These are phyloP conservation scores for Leccinum pachyderme DNA, from an alignment of 1,284 basidiomycete genomes.

Conservation along the genomic window DNA sequence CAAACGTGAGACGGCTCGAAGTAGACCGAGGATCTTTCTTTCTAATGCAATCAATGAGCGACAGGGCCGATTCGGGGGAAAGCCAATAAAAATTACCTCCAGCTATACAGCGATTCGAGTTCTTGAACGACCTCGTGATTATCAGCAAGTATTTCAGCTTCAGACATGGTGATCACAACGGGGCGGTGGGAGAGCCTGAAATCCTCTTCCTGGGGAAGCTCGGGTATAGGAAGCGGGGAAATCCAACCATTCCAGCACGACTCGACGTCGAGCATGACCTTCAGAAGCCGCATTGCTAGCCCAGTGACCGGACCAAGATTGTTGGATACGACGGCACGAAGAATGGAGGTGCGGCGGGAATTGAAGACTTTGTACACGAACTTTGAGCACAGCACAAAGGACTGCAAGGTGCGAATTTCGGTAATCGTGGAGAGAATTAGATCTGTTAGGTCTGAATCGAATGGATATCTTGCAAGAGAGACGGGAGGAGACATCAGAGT, in stretches of 20 bases:
- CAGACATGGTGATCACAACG: conserved; percentile 3
- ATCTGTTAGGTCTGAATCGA: conserved; percentile 31
- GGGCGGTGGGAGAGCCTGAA: neutral
- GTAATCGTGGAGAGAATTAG: conserved; percentile 30
- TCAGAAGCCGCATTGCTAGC: conserved; percentile 33
- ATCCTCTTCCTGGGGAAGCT: conserved; percentile 12
- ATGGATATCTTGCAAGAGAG: neutral
- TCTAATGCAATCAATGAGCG: conserved; percentile 14
- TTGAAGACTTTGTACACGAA: conserved; percentile 34
- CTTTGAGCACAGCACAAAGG: conserved; percentile 33
- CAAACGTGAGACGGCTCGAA: conserved; percentile 22
- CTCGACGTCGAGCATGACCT: conserved; percentile 11
- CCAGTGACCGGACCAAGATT: conserved; percentile 33
- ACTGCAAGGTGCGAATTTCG: conserved; percentile 30
- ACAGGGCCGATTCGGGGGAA: neutral
- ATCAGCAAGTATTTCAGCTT: conserved; percentile 15
- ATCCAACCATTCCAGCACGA: conserved; percentile 17
- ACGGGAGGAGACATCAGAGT: neutral
- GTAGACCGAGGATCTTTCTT: conserved; percentile 33
- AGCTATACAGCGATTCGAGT: conserved; percentile 38
- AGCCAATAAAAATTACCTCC: conserved; percentile 28
- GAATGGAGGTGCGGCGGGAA: conserved; percentile 32
- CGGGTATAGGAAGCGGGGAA: conserved; percentile 4
- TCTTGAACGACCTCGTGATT: conserved; percentile 22
- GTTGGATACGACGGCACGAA: conserved; percentile 35